These are phyloP conservation scores for Yamadazyma mexicana DNA, from an alignment of 1,139 yeast species.

Conservation along the genomic window DNA sequence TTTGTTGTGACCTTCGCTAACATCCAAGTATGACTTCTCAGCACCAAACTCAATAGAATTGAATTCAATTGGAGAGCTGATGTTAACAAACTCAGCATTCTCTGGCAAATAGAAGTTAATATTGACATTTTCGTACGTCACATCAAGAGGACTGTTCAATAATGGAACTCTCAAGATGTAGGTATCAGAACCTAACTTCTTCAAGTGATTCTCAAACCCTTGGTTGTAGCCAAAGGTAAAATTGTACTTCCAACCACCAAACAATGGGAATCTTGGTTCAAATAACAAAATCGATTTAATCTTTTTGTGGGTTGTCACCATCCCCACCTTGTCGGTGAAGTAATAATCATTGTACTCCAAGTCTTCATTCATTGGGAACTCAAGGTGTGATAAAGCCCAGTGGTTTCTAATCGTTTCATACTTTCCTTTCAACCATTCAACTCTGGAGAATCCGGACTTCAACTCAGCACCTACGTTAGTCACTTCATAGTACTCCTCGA, in stretches of 20 bases:
- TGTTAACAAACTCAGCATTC: slow-evolving; percentile 66
- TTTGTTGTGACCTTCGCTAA: slow-evolving; percentile 75
- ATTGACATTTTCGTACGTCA: slow-evolving; percentile 62
- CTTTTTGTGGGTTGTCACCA: slow-evolving; percentile 78
- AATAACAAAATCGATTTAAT: slow-evolving; percentile 53
- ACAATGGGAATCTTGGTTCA: slow-evolving; percentile 87
- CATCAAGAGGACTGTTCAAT: slow-evolving; percentile 69
- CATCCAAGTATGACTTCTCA: slow-evolving; percentile 73
- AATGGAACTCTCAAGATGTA: slow-evolving; percentile 71
- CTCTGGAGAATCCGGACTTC: slow-evolving; percentile 69
- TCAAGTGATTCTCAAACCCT: slow-evolving; percentile 54
- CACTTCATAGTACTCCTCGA: slow-evolving; percentile 86
- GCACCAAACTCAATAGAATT: slow-evolving; percentile 33
- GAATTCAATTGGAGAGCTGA: slow-evolving; percentile 57
- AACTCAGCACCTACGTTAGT: slow-evolving; percentile 75
- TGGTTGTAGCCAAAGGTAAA: slow-evolving; percentile 93
- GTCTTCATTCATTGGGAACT: slow-evolving; percentile 47
- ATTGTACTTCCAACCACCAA: slow-evolving; percentile 96
- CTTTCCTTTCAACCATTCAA: slow-evolving; percentile 66
- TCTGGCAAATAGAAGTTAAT: slow-evolving; percentile 81
- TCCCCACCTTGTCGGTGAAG: slow-evolving; percentile 87
- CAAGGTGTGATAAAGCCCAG: slow-evolving; percentile 55
- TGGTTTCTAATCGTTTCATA: slow-evolving; percentile 42
- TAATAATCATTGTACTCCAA: slow-evolving; percentile 59
- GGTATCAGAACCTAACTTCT: slow-evolving; percentile 44